phyloP scores from a whole-genome alignment of 495 filamentous ascomycete species.

The Xylaria venustula region DNA sequence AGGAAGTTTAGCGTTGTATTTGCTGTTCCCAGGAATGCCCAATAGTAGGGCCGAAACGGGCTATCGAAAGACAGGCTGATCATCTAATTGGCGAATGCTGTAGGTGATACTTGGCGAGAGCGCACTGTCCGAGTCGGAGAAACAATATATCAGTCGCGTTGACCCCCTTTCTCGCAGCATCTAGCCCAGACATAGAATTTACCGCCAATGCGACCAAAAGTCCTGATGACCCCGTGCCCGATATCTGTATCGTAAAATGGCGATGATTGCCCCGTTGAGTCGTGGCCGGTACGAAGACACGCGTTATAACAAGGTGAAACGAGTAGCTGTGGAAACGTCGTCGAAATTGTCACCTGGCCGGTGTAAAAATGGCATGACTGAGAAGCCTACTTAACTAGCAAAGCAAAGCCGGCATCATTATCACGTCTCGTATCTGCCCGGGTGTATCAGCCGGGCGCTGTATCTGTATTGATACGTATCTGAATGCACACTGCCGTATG shows the following conservation, averaged over 20 bases:
- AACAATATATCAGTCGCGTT: not conserved
- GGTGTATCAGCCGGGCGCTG: not conserved
- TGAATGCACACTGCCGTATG: not conserved
- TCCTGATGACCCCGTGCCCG: not conserved
- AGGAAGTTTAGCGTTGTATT: constrained; percentile 3
- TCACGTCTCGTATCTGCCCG: not conserved
- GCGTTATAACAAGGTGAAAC: not conserved
- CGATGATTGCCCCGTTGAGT: not conserved
- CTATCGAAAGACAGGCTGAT: not conserved
- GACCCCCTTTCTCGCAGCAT: not conserved
- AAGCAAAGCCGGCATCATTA: not conserved
- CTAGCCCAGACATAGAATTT: not conserved
- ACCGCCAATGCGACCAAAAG: not conserved
- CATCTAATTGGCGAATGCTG: constrained; percentile 1
- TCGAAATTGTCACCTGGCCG: not conserved
- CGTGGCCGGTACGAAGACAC: not conserved
- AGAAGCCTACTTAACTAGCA: no score
- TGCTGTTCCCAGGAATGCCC: not conserved
- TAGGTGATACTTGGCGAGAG: not conserved
- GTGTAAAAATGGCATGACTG: not conserved
- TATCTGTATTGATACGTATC: not conserved
- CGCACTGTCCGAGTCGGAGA: constrained; percentile 6
- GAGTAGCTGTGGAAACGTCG: not conserved
- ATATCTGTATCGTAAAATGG: not conserved
- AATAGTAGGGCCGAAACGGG: constrained; percentile 9